These are phyloP conservation scores for Aspergillus sergii DNA, from an alignment of 2,329 filamentous ascomycete species.

Conservation along the genomic window DNA sequence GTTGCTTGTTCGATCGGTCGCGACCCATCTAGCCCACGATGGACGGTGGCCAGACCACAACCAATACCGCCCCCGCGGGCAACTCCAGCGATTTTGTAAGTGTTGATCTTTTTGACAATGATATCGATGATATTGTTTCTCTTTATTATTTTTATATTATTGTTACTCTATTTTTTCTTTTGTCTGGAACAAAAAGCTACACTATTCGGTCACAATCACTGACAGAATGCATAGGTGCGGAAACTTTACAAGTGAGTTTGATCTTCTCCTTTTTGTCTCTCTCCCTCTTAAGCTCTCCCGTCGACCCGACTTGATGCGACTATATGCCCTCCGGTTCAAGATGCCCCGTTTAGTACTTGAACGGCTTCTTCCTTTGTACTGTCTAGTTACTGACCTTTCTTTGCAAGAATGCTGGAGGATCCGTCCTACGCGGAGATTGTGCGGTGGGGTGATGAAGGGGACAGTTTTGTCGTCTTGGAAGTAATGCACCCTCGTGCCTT, in stretches of 20 bases:
- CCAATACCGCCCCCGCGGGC: slow-evolving; percentile 58
- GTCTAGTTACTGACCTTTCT: slow-evolving; percentile 6
- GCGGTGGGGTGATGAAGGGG: slow-evolving; percentile 90
- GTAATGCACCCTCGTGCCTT: slow-evolving; percentile 52
- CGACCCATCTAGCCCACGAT: slow-evolving; percentile 47
- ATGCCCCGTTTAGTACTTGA: background rate
- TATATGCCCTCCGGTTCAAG: background rate
- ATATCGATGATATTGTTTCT: slow-evolving; percentile 26
- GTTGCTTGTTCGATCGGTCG: slow-evolving; percentile 40
- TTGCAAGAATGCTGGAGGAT: slow-evolving; percentile 86
- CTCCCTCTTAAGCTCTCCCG: slow-evolving; percentile 4
- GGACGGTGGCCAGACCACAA: slow-evolving; percentile 48
- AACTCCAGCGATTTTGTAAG: slow-evolving; percentile 96
- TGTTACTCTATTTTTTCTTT: background rate
- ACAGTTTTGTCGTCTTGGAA: slow-evolving; percentile 96
- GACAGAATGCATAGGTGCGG: slow-evolving; percentile 70
- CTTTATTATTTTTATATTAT: background rate
- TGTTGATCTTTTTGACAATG: slow-evolving; percentile 34
- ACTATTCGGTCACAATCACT: background rate
- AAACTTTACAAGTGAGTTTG: slow-evolving; percentile 90
- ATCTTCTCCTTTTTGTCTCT: slow-evolving; percentile 12
- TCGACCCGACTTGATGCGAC: background rate
- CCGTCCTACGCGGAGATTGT: slow-evolving; percentile 90
- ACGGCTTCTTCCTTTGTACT: background rate
- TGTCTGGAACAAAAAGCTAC: background rate